Conservation (phyloP, 129 eudicot genomes). For the Lactuca sativa region DNA sequence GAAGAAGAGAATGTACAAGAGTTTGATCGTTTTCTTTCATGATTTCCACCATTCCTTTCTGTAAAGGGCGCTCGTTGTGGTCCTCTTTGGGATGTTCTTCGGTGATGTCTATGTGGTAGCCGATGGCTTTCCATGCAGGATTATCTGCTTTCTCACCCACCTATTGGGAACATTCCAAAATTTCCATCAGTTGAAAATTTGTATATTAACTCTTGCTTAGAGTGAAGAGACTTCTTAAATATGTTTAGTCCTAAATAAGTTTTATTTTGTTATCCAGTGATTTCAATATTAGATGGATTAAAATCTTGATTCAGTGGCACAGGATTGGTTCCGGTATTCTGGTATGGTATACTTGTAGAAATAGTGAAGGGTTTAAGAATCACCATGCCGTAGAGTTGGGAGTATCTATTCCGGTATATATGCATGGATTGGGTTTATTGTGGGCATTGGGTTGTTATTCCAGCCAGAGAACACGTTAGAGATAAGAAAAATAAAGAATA, state of each 20-base stretch:
- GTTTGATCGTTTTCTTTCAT: conserved; percentile 50
- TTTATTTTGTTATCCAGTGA: neutral
- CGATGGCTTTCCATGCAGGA: conserved; percentile 76
- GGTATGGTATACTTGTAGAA: neutral
- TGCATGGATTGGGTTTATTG: too few species aligned
- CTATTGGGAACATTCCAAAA: conserved; percentile 30
- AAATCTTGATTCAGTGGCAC: too few species aligned
- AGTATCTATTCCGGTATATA: too few species aligned
- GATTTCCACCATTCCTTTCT: conserved; percentile 69
- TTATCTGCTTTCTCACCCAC: conserved; percentile 52
- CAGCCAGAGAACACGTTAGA: too few species aligned
- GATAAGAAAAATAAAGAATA: too few species aligned
- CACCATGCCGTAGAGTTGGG: too few species aligned
- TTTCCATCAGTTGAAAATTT: neutral
- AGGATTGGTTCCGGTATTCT: neutral
- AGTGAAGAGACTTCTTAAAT: neutral
- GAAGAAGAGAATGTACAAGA: conserved; percentile 43
- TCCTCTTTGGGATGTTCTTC: conserved; percentile 13
- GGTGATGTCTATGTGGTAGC: conserved; percentile 35
- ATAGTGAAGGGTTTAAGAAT: too few species aligned
- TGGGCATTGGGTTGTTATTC: too few species aligned
- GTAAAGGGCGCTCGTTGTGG: conserved; percentile 51
- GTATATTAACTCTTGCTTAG: neutral
- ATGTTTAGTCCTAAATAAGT: neutral
- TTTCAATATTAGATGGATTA: too few species aligned